These are phyloP conservation scores for Cokeromyces recurvatus DNA, from an alignment of 371 early-diverging fungal species.

Conservation along the genomic window DNA sequence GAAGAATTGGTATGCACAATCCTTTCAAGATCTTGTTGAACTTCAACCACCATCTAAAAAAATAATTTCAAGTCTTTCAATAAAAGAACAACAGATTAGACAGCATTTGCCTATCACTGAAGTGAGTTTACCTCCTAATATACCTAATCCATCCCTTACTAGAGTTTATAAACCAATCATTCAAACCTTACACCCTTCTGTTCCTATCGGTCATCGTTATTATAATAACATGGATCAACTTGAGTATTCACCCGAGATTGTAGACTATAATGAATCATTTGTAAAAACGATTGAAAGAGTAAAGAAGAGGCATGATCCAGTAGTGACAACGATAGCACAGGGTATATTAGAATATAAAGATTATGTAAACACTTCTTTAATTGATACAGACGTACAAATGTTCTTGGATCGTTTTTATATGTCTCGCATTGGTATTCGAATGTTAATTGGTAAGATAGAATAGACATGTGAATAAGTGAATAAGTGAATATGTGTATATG, in stretches of 20 bases:
- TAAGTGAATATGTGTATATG: neutral
- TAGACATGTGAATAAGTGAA: too few species aligned
- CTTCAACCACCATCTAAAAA: slow-evolving; percentile 66
- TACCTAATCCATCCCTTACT: slow-evolving; percentile 58
- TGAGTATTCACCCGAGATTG: slow-evolving; percentile 68
- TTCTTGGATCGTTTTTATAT: slow-evolving; percentile 97
- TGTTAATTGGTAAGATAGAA: slow-evolving; percentile 74
- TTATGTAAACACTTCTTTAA: slow-evolving; percentile 45
- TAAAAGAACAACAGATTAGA: slow-evolving; percentile 24
- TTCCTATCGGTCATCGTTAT: slow-evolving; percentile 39
- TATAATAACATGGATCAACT: slow-evolving; percentile 57
- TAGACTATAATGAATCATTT: slow-evolving; percentile 77
- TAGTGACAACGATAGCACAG: slow-evolving; percentile 87
- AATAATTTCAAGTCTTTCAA: slow-evolving; percentile 31
- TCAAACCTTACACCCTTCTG: slow-evolving; percentile 14
- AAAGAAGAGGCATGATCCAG: slow-evolving; percentile 92
- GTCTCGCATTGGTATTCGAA: slow-evolving; percentile 96
- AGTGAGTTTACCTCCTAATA: slow-evolving; percentile 43
- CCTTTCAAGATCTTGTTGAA: slow-evolving; percentile 73
- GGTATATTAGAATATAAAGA: slow-evolving; percentile 93
- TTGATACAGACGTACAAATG: slow-evolving; percentile 83
- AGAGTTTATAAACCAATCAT: slow-evolving; percentile 3
- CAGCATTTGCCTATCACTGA: neutral
- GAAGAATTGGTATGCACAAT: slow-evolving; percentile 94
- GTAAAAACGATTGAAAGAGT: slow-evolving; percentile 84